phyloP scores from a whole-genome alignment of 768 basidiomycete genomes.

The Chalciporus chontae region DNA sequence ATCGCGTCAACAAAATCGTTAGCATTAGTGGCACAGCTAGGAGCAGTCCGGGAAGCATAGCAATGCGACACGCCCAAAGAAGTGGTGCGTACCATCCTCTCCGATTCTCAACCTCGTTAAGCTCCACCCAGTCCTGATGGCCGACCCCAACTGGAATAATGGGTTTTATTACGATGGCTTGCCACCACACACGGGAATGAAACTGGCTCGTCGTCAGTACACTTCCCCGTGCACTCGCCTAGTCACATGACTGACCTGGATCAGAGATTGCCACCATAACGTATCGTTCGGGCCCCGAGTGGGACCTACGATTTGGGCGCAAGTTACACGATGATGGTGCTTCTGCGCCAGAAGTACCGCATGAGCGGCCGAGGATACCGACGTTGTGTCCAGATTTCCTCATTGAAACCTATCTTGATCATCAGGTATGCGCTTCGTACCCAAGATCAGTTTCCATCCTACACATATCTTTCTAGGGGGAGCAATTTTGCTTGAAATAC shows the following conservation, averaged over 20 bases:
- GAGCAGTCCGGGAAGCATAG: constrained; percentile 87
- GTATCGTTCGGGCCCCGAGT: constrained; percentile 97
- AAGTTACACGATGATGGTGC: constrained; percentile 44
- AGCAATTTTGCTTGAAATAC: constrained; percentile 97
- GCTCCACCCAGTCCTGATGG: constrained; percentile 79
- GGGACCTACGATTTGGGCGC: constrained; percentile 97
- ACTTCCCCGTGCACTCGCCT: background rate
- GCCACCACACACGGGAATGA: constrained; percentile 99
- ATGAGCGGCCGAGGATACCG: constrained; percentile 41
- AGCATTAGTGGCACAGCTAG: constrained; percentile 94
- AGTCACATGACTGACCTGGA: background rate
- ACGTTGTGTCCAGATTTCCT: constrained; percentile 95
- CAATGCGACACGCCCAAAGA: constrained; percentile 94
- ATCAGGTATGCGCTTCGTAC: constrained; percentile 52
- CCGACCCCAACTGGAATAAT: constrained; percentile 98
- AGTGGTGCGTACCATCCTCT: constrained; percentile 58
- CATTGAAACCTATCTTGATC: constrained; percentile 98
- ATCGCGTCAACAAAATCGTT: constrained; percentile 84
- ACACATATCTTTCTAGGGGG: constrained; percentile 52
- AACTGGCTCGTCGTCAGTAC: constrained; percentile 88
- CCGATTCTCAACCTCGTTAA: constrained; percentile 1
- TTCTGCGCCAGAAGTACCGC: background rate
- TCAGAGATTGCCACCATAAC: constrained; percentile 98
- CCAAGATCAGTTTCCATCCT: background rate
- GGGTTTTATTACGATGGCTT: constrained; percentile 95